phyloP scores from a whole-genome alignment of 192 early-diverging fungal genomes.

The Rhizophagus clarus region DNA sequence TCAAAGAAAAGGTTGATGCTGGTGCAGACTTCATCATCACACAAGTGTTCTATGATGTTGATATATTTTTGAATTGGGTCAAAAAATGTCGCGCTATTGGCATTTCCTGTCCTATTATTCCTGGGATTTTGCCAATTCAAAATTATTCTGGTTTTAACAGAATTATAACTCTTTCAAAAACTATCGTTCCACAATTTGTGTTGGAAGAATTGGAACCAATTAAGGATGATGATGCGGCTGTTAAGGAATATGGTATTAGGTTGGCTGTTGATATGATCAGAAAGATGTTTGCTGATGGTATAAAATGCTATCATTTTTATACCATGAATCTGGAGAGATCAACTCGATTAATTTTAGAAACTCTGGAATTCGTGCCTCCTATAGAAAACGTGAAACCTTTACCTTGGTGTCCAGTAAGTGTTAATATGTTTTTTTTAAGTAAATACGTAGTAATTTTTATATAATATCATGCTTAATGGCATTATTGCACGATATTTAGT shows the following conservation, averaged over 20 bases:
- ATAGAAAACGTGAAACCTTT: conserved; percentile 67
- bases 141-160: conserved; percentile 87
- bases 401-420: conserved; percentile 79
- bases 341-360: conserved; percentile 81
- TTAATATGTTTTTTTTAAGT: background rate
- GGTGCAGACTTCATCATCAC: conserved; percentile 96
- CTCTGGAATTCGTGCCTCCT: conserved; percentile 67
- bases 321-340: conserved; percentile 91
- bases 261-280: conserved; percentile 79
- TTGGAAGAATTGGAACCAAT: conserved; percentile 81
- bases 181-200: conserved; percentile 77
- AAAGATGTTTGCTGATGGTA: conserved; percentile 53
- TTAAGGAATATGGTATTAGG: conserved; percentile 90
- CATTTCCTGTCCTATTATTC: conserved; percentile 76
- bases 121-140: conserved; percentile 96
- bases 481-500: conserved; percentile 28
- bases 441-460: background rate
- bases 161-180: conserved; percentile 84
- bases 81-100: conserved; percentile 73
- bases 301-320: conserved; percentile 87
- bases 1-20: conserved; percentile 87
- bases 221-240: conserved; percentile 94
- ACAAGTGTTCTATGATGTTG: conserved; percentile 90
- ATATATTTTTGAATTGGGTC: conserved; percentile 80
- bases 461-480: background rate